A percentile compares a stretch with the other conserved stretches of the same genome.
Evolutionary conservation across 2,329 filamentous ascomycete species (phyloP).

Genomic region (Sordariomycetes sp.): DNA sequence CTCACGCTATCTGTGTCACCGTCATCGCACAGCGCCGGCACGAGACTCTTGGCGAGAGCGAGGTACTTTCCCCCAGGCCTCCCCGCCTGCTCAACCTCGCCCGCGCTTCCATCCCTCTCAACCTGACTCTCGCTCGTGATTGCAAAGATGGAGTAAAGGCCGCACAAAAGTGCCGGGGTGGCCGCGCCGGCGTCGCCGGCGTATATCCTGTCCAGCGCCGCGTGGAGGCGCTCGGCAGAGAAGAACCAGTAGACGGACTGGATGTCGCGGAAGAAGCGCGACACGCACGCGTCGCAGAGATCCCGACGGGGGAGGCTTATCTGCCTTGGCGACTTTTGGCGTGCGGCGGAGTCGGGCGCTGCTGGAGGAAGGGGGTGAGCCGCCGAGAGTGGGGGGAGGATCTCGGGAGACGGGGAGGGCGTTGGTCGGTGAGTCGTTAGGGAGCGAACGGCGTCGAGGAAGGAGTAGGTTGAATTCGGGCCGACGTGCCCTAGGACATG

Average conservation of each 20-base stretch:
- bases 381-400: not conserved
- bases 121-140: slow-evolving; percentile 14
- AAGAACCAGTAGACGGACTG: slow-evolving; percentile 16
- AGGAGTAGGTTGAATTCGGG: slow-evolving; percentile 11
- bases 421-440: slow-evolving; percentile 8
- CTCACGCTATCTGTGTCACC: slow-evolving; percentile 13
- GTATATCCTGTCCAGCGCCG: slow-evolving; percentile 12
- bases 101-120: not conserved
- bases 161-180: slow-evolving; percentile 12
- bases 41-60: slow-evolving; percentile 11
- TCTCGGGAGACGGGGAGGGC: not conserved
- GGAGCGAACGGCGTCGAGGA: slow-evolving; percentile 12
- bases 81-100: not conserved
- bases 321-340: slow-evolving; percentile 5
- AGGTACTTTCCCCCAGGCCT: slow-evolving; percentile 8
- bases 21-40: slow-evolving; percentile 12
- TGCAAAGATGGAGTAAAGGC: slow-evolving; percentile 13
- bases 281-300: slow-evolving; percentile 13
- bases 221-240: slow-evolving; percentile 13
- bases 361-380: slow-evolving; percentile 6
- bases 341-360: slow-evolving; percentile 7
- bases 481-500: slow-evolving; percentile 10
- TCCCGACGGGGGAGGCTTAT: slow-evolving; percentile 14
- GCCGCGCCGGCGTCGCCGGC: slow-evolving; percentile 11
- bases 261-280: slow-evolving; percentile 14